phyloP scores from a whole-genome alignment of 1,139 yeast species.

The Diutina catenulata region DNA sequence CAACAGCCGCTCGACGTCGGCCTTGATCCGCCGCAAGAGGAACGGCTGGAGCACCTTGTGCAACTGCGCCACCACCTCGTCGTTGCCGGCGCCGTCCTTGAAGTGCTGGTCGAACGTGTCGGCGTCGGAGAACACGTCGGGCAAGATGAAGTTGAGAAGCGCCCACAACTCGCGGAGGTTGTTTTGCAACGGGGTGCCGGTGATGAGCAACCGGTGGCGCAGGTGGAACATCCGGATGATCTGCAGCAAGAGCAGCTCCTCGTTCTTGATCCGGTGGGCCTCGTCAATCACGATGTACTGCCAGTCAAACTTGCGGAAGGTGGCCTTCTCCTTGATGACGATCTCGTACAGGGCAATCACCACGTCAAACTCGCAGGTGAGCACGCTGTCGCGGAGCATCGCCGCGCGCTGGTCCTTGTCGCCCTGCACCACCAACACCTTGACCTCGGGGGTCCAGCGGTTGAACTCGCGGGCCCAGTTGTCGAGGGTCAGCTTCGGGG shows the following conservation, averaged over 20 bases:
- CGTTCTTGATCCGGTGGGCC: constrained; percentile 94
- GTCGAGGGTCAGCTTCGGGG: constrained; percentile 89
- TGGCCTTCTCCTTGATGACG: constrained; percentile 77
- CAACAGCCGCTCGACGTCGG: constrained; percentile 86
- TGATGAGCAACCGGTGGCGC: constrained; percentile 70
- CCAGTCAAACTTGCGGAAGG: constrained; percentile 79
- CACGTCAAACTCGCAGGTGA: constrained; percentile 77
- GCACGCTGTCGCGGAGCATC: constrained; percentile 45
- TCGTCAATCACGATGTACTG: constrained; percentile 91
- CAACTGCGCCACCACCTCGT: constrained; percentile 68
- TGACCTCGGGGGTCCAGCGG: constrained; percentile 95
- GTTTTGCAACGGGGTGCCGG: constrained; percentile 95
- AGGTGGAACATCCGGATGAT: constrained; percentile 82
- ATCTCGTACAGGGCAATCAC: constrained; percentile 86
- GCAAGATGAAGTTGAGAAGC: constrained; percentile 72
- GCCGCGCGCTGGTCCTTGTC: constrained; percentile 63
- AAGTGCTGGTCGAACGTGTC: constrained; percentile 91
- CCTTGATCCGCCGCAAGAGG: constrained; percentile 74
- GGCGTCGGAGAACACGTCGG: constrained; percentile 90
- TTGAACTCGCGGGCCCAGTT: constrained; percentile 93
- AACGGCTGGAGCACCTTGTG: constrained; percentile 84
- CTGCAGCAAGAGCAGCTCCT: constrained; percentile 81
- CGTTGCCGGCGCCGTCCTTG: constrained; percentile 27
- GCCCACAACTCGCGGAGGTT: constrained; percentile 97
- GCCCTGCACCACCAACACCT: constrained; percentile 78